Evolutionary conservation across 352 stramenopile species (phyloP).

Genomic region (Phytophthora macrochlamydospora): DNA sequence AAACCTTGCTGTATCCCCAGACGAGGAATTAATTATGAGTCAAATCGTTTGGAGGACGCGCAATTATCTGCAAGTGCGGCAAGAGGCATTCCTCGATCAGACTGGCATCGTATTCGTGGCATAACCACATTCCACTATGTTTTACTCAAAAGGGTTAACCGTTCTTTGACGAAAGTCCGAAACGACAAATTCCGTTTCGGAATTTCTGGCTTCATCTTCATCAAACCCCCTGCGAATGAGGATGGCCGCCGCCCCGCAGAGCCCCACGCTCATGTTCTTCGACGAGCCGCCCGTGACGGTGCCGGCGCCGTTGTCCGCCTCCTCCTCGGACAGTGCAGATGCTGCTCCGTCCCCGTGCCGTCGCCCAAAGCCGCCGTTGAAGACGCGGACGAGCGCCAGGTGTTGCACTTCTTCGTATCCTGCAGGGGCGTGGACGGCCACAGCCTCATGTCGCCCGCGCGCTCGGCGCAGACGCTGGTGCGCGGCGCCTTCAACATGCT

Average conservation of each 20-base stretch:
- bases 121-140: too few species aligned
- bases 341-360: not conserved
- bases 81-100: too few species aligned
- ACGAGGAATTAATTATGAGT: too few species aligned
- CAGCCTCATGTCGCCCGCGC: slow-evolving; percentile 46
- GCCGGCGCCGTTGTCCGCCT: slow-evolving; percentile 2
- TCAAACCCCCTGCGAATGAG: too few species aligned
- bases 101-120: too few species aligned
- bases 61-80: too few species aligned
- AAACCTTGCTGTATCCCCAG: not conserved
- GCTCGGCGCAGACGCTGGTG: slow-evolving; percentile 75
- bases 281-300: slow-evolving; percentile 36
- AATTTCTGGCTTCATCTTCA: too few species aligned
- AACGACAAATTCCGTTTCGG: too few species aligned
- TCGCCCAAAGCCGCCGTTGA: slow-evolving; percentile 8
- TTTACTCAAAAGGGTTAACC: too few species aligned
- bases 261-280: slow-evolving; percentile 55
- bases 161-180: too few species aligned
- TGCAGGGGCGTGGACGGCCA: slow-evolving; percentile 68
- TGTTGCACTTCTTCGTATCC: slow-evolving; percentile 76
- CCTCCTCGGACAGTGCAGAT: slow-evolving; percentile 9
- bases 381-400: slow-evolving; percentile 9
- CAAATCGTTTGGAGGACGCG: too few species aligned
- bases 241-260: slow-evolving; percentile 14
- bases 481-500: slow-evolving; percentile 80